Evolutionary conservation across 2,329 filamentous ascomycete genomes (phyloP), one percentile per base, ranked within the genome.

Genomic region (Dendrostoma leiphaemia): DNA sequence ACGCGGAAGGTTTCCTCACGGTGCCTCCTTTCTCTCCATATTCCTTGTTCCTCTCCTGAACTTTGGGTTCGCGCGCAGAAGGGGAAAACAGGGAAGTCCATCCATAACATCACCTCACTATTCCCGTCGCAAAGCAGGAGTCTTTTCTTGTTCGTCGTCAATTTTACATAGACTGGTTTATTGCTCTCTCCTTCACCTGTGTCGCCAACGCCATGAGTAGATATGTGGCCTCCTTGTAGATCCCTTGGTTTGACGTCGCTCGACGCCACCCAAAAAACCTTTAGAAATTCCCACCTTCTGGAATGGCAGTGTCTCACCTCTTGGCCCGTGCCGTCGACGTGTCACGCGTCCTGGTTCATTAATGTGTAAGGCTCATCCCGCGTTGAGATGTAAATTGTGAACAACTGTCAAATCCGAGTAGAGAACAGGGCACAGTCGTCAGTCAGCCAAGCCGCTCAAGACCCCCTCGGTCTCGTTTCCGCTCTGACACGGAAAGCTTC

Each of bases 91-190:
- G 38, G 51, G 50, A 51, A 51, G 54, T 53, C 12, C 49, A 48
- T 44, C 50, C 45, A 48, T 49, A 49, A 51, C 54, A 56, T 51
- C 45, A 50, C 38, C 37, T 56, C 45, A 38, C 48, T 47, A 19
- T 38, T 35, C 54, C 50, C 49, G 50, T 53, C 43, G 54, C 54
- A 56, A 37, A 53, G 45, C 50, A 53, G 54, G 54, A 53, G 49
- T 53, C 54, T 21, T 51, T 49, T 56, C 45, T 48, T 56, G 50
- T 56, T 53, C 48, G 51, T 53, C 45, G 49, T 53, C 50, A 48
- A 53, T 17, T 56, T 45, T 53, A 56, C 54, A 56, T 56, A 56
- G 54, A 56, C 54, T 56, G 54, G 40, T 56, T 56, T 46, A 53
- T 53, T 40, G 51, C 45, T 56, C 46, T 49, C 49, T 37, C 28